A percentile compares a stretch with the other conserved stretches of the same genome.
These are phyloP conservation scores for Trichoderma gamsii DNA, from an alignment of 495 filamentous ascomycete species.

Conservation along the genomic window DNA sequence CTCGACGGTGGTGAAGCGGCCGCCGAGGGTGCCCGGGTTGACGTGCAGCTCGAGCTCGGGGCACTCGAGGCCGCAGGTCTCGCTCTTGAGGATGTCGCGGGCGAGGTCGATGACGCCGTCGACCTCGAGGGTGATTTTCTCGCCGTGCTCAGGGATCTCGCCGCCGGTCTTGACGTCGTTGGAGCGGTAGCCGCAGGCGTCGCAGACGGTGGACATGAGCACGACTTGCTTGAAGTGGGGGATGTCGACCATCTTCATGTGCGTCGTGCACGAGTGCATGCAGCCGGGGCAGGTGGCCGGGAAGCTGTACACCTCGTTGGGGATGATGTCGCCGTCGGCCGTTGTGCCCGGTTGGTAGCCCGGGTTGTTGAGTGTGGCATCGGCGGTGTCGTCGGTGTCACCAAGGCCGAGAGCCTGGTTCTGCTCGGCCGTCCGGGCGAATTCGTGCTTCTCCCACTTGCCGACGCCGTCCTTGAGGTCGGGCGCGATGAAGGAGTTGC, in stretches of 20 bases:
- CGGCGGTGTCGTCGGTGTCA: slow-evolving; percentile 27
- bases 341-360: slow-evolving; percentile 23
- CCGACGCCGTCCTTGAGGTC: slow-evolving; percentile 64
- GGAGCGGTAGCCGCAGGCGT: slow-evolving; percentile 85
- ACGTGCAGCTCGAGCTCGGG: slow-evolving; percentile 80
- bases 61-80: slow-evolving; percentile 77
- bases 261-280: slow-evolving; percentile 69
- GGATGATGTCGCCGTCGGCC: slow-evolving; percentile 71
- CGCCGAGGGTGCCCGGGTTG: slow-evolving; percentile 85
- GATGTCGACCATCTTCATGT: slow-evolving; percentile 95
- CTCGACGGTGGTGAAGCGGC: slow-evolving; percentile 96
- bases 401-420: slow-evolving; percentile 73
- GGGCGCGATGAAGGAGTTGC: slow-evolving; percentile 97
- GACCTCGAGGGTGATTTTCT: slow-evolving; percentile 72
- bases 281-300: slow-evolving; percentile 89
- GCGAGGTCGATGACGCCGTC: slow-evolving; percentile 69
- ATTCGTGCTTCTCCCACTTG: slow-evolving; percentile 79
- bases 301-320: slow-evolving; percentile 84
- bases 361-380: slow-evolving; percentile 23
- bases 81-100: slow-evolving; percentile 93
- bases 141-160: slow-evolving; percentile 79
- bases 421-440: slow-evolving; percentile 72
- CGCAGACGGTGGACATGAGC: slow-evolving; percentile 81
- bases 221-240: slow-evolving; percentile 95
- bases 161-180: slow-evolving; percentile 97